A percentile compares a stretch with the other conserved stretches of the same genome.
These are phyloP conservation scores for Pestalotiopsis sp. DNA, from an alignment of 2,329 filamentous ascomycete species.

Conservation along the genomic window DNA sequence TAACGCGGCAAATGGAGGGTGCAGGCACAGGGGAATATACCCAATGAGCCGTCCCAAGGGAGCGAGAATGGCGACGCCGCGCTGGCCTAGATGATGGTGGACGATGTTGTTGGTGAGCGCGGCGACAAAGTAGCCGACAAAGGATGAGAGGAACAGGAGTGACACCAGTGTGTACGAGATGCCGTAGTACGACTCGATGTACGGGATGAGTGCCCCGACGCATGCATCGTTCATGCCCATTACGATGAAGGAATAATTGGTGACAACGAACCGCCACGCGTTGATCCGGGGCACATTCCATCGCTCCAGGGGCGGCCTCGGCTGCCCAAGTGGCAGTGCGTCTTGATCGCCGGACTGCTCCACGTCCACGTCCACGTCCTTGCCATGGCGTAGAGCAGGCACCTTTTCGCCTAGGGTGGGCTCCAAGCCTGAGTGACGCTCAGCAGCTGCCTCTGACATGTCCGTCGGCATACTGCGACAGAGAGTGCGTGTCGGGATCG, in stretches of 20 bases:
- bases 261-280: slow-evolving; percentile 57
- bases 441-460: background rate
- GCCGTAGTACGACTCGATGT: slow-evolving; percentile 60
- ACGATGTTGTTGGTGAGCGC: slow-evolving; percentile 63
- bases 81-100: slow-evolving; percentile 63
- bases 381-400: background rate
- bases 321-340: slow-evolving; percentile 31
- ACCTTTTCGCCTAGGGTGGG: background rate
- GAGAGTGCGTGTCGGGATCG: background rate
- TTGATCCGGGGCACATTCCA: slow-evolving; percentile 68
- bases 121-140: slow-evolving; percentile 63
- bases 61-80: slow-evolving; percentile 63
- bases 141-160: slow-evolving; percentile 64
- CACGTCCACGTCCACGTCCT: background rate
- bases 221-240: slow-evolving; percentile 72
- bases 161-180: slow-evolving; percentile 63
- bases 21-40: slow-evolving; percentile 65
- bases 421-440: background rate
- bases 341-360: background rate
- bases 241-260: slow-evolving; percentile 63
- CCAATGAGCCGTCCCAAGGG: slow-evolving; percentile 64
- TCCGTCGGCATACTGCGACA: background rate
- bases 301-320: slow-evolving; percentile 41
- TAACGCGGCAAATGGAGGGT: slow-evolving; percentile 72
- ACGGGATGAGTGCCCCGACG: slow-evolving; percentile 55